Evolutionary conservation across 345 rosid species (phyloP), one percentile per base, ranked within the genome.

Genomic region (Mercurialis annua): DNA sequence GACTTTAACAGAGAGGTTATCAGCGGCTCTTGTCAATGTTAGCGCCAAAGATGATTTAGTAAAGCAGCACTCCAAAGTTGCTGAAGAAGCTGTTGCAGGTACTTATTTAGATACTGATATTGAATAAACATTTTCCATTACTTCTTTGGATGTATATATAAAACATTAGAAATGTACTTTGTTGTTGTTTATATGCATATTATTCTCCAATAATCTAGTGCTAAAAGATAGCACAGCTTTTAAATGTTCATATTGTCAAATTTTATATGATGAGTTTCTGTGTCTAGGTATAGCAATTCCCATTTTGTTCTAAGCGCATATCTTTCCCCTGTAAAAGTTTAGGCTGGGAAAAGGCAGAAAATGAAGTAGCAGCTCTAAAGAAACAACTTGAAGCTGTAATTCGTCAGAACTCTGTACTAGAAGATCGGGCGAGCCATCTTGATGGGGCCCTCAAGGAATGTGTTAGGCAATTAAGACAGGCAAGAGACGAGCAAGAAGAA

Each of bases 301-400:
- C 10, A n/a, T 30, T 49, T 54, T 31, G 12, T 62, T 44, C 17
- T 58, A 30, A 56, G 18, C 42, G 11, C 10, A 23, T 49, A 47
- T 51, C 1, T 62, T 52, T 51, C 27, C 30, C 46, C n/a, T 54
- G 34, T 70, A 67, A 68, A 70, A 62, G 65, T 30, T 16, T 59
- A 92, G 98, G 98, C 61, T 93, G 99, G 99, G 99, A 94, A 71
- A 94, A 87, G 74, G 92, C 99, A n/a, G 97, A 94, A 81, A 84
- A 80, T 14, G 97, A 94, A 77, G 91, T 86, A 26, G 68, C 44
- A 34, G 81, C 61, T 75, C 34, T 89, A 44, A 89, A 82, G 83
- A 79, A 89, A 77, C 91, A 89, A 72, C 90, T 94, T 55, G 92
- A 89, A 71, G 83, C 81, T 77, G 80, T 83, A 61, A 46, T 18